Percentiles rank a stretch among this genome's conserved stretches.
Evolutionary conservation across 2,329 filamentous ascomycete genomes (phyloP).

Genomic region (Nannizziopsis arthrosporioides): DNA sequence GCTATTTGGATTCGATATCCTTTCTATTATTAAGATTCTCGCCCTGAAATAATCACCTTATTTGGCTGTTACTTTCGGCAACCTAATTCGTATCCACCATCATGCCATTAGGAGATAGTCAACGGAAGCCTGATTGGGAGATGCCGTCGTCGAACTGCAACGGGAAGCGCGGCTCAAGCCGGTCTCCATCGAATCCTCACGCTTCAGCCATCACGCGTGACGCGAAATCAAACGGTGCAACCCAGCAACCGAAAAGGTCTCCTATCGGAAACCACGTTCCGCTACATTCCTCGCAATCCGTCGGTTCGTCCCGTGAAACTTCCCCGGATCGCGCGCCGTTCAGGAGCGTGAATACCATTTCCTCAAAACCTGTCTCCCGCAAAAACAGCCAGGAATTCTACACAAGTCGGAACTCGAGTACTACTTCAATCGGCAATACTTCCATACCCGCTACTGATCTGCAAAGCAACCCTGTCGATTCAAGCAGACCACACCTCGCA

Average conservation of each 20-base stretch:
- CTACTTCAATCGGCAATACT: conserved; percentile 20
- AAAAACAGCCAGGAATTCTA: conserved; percentile 58
- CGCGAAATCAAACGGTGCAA: conserved; percentile 7
- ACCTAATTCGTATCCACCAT: conserved; percentile 3
- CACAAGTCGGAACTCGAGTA: conserved; percentile 43
- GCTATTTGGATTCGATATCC: conserved; percentile 7
- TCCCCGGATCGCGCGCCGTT: conserved; percentile 33
- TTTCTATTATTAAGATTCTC: neutral
- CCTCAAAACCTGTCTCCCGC: conserved; percentile 39
- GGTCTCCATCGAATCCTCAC: neutral
- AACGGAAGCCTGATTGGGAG: conserved; percentile 9
- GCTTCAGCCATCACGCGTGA: conserved; percentile 8
- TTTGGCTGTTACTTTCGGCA: neutral
- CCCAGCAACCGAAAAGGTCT: conserved; percentile 7
- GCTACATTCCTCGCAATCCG: conserved; percentile 35
- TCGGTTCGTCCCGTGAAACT: conserved; percentile 38
- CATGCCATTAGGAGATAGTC: conserved; percentile 4
- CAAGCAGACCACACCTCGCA: conserved; percentile 55
- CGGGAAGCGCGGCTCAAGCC: conserved; percentile 2
- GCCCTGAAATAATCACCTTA: neutral
- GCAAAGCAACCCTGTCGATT: conserved; percentile 56
- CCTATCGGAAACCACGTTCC: neutral
- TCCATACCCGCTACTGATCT: conserved; percentile 49
- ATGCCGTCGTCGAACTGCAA: conserved; percentile 6
- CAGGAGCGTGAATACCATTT: conserved; percentile 23